phyloP scores from a whole-genome alignment of 2,329 filamentous ascomycete genomes.

The Alternaria sp. region DNA sequence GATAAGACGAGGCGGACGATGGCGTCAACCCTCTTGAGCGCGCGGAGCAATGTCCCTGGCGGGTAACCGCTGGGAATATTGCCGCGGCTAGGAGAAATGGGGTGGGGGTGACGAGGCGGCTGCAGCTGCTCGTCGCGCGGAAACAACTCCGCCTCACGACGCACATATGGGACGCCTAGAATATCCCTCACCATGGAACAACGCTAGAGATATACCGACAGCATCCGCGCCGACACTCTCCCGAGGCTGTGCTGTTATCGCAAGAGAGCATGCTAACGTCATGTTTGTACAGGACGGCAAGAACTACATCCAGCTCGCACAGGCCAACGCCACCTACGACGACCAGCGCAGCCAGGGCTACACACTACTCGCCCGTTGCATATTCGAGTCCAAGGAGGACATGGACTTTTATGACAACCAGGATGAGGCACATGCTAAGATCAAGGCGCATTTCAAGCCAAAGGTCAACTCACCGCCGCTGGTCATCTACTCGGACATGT shows the following conservation, averaged over 20 bases:
- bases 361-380: slow-evolving; percentile 69
- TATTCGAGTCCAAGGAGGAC: slow-evolving; percentile 68
- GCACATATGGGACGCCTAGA: slow-evolving; percentile 11
- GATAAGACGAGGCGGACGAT: slow-evolving; percentile 6
- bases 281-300: slow-evolving; percentile 67
- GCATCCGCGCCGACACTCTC: not conserved
- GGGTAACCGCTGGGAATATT: slow-evolving; percentile 9
- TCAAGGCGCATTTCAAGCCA: slow-evolving; percentile 53
- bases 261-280: slow-evolving; percentile 17
- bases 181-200: not conserved
- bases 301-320: slow-evolving; percentile 71
- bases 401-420: slow-evolving; percentile 6
- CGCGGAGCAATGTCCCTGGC: slow-evolving; percentile 14
- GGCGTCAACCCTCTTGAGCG: slow-evolving; percentile 2
- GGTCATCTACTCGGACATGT: slow-evolving; percentile 38
- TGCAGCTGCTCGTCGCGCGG: slow-evolving; percentile 9
- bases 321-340: slow-evolving; percentile 63
- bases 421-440: slow-evolving; percentile 60
- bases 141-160: slow-evolving; percentile 3
- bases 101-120: slow-evolving; percentile 22
- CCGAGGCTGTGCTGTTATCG: slow-evolving; percentile 9
- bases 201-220: slow-evolving; percentile 9
- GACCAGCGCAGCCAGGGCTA: slow-evolving; percentile 72
- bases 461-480: slow-evolving; percentile 41
- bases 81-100: slow-evolving; percentile 15